Conservation (phyloP, 306 rosid genomes). For the Prosopis cineraria region DNA sequence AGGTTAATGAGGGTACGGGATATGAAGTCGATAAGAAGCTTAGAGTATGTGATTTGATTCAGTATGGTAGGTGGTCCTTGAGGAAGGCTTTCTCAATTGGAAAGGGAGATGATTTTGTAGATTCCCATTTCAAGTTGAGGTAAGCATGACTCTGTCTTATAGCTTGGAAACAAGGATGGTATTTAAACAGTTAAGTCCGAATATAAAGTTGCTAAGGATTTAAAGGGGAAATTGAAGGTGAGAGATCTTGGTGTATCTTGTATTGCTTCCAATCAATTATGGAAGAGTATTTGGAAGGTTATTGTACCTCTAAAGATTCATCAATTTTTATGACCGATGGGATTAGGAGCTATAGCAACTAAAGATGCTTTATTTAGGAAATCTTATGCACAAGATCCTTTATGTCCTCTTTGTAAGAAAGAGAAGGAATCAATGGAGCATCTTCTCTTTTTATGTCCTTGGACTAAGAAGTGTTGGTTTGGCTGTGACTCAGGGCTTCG, state of each 20-base stretch:
- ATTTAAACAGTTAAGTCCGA: not conserved
- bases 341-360: not conserved
- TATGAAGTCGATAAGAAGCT: not conserved
- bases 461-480: not conserved
- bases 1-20: rapidly evolving
- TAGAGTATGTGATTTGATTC: no score
- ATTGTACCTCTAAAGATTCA: not conserved
- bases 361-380: not conserved
- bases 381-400: not conserved
- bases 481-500: no score
- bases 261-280: rapidly evolving
- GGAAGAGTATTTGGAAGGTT: not conserved
- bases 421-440: not conserved
- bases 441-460: not conserved
- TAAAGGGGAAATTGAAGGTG: rapidly evolving
- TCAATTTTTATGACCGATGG: not conserved
- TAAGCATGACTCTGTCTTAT: rapidly evolving
- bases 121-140: not conserved
- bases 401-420: not conserved
- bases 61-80: not conserved
- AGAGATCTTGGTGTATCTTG: not conserved
- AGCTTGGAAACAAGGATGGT: not conserved
- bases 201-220: not conserved
- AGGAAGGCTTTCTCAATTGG: no score
- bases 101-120: not conserved